Evolutionary conservation across 306 rosid species (phyloP).

Genomic region (Vigna mungo): DNA sequence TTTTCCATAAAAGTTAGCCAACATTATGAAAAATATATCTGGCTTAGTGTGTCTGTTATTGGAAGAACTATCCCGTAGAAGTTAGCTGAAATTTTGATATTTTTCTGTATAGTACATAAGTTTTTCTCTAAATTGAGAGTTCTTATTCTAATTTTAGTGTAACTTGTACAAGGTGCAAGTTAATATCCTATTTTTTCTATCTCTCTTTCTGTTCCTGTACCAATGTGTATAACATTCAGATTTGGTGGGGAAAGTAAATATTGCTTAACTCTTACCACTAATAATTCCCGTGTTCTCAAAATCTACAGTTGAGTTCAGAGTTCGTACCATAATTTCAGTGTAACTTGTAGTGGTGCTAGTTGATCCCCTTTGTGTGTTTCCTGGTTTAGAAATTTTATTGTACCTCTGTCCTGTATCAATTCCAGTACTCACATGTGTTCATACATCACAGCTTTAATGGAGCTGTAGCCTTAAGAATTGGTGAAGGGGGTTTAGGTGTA

Average conservation of each 20-base stretch:
- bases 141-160: constrained; percentile 1
- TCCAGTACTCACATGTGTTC: background rate
- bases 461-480: background rate
- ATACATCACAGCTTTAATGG: background rate
- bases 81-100: background rate
- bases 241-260: no score
- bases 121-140: background rate
- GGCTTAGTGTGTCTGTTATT: background rate
- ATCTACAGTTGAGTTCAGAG: background rate
- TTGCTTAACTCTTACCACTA: no score
- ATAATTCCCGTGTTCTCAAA: background rate
- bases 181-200: no score
- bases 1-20: no score
- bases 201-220: no score
- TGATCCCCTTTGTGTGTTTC: background rate
- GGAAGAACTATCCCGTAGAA: no score
- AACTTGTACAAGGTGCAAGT: background rate
- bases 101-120: background rate
- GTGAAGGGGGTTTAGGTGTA: background rate
- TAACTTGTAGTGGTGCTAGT: background rate
- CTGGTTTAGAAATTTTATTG: background rate
- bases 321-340: background rate
- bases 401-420: background rate
- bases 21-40: no score
- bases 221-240: no score